These are phyloP conservation scores for Patellaria atrata DNA, from an alignment of 495 filamentous ascomycete genomes.

Conservation along the genomic window DNA sequence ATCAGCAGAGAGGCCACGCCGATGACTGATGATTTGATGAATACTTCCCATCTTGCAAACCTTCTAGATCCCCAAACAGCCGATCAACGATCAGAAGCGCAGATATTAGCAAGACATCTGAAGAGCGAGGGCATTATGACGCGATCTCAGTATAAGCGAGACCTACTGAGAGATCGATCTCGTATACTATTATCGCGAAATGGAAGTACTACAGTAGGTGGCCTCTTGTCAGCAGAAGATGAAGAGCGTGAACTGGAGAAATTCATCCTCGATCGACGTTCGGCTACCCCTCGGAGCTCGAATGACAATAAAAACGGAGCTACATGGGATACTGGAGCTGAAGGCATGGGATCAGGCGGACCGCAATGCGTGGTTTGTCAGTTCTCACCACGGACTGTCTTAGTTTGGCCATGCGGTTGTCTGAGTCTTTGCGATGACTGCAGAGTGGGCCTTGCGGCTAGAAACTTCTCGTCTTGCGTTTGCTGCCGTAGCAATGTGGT, in stretches of 20 bases:
- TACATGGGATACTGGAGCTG: conserved; percentile 53
- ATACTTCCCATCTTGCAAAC: conserved; percentile 54
- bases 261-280: conserved; percentile 54
- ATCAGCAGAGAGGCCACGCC: conserved; percentile 33
- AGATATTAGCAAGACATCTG: conserved; percentile 69
- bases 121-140: conserved; percentile 57
- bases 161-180: conserved; percentile 48
- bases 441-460: conserved; percentile 82
- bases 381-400: conserved; percentile 66
- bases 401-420: conserved; percentile 94
- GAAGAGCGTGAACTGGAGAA: conserved; percentile 70
- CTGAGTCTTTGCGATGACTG: conserved; percentile 91
- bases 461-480: conserved; percentile 90
- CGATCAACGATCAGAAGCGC: conserved; percentile 67
- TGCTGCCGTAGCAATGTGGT: conserved; percentile 78
- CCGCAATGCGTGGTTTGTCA: conserved; percentile 93
- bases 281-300: conserved; percentile 13
- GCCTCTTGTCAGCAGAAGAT: conserved; percentile 44
- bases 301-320: conserved; percentile 12
- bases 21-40: conserved; percentile 43
- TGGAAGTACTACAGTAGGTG: conserved; percentile 3
- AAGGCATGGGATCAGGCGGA: conserved; percentile 56
- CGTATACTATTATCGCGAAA: conserved; percentile 44
- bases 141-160: conserved; percentile 55
- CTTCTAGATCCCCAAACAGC: conserved; percentile 68